A percentile compares a stretch with the other conserved stretches of the same genome.
These are phyloP conservation scores for Orbilia oligospora DNA, from an alignment of 2,329 filamentous ascomycete genomes.

Conservation along the genomic window DNA sequence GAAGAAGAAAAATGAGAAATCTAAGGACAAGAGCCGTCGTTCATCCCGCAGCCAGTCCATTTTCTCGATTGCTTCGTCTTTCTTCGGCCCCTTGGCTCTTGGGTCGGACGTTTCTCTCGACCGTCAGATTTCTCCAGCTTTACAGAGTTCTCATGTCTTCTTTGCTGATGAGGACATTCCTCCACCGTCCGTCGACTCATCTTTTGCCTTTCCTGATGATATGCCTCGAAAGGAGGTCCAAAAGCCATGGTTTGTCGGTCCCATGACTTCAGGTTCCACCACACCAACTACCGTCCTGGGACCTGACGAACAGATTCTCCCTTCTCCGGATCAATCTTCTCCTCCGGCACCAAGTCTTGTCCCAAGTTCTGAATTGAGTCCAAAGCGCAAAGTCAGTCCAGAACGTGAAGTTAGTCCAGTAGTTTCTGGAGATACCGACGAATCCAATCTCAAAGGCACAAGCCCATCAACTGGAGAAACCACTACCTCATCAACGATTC, in stretches of 20 bases:
- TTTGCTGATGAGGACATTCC: conserved; percentile 9
- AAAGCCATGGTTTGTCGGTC: neutral
- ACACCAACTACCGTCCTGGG: neutral
- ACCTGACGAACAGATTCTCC: conserved; percentile 12
- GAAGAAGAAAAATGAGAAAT: neutral
- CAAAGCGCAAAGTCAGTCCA: neutral
- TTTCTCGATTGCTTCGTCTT: conserved; percentile 43
- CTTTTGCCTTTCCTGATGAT: no score
- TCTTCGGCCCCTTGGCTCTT: conserved; percentile 42
- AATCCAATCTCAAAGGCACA: neutral
- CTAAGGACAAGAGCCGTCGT: conserved; percentile 10
- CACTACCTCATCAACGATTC: conserved; percentile 2
- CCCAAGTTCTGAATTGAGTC: conserved; percentile 28
- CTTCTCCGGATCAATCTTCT: conserved; percentile 28
- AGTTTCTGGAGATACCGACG: neutral
- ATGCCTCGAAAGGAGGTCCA: no score
- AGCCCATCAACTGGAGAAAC: neutral
- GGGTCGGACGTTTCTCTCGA: conserved; percentile 34
- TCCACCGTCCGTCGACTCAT: no score
- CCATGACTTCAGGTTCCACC: neutral
- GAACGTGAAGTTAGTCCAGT: neutral
- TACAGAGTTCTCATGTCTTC: conserved; percentile 50
- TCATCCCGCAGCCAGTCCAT: conserved; percentile 41
- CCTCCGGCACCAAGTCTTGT: conserved; percentile 42
- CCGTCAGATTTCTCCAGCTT: conserved; percentile 45